These are phyloP conservation scores for Pogostemon cablin DNA, from an alignment of 257 asterid species.

Conservation along the genomic window DNA sequence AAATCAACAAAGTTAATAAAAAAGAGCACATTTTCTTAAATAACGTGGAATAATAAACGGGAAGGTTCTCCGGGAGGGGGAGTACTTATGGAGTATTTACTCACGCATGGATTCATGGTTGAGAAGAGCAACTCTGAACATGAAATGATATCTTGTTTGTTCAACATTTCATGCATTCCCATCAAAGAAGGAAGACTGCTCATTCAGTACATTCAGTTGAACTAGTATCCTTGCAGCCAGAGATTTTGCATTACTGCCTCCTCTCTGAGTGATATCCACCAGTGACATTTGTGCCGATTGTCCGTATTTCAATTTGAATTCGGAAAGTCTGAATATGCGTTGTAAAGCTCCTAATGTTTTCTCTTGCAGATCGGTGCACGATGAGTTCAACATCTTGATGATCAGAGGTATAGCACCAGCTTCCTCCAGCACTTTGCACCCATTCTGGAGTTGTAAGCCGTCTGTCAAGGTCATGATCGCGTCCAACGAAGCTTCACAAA, in stretches of 20 bases:
- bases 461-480: constrained; percentile 46
- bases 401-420: constrained; percentile 41
- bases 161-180: constrained; percentile 30
- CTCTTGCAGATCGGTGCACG: constrained; percentile 39
- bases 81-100: not conserved
- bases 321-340: constrained; percentile 38
- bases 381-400: constrained; percentile 41
- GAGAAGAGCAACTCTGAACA: too few species aligned
- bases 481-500: constrained; percentile 50
- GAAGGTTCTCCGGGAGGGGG: too few species aligned
- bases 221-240: constrained; percentile 50
- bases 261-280: constrained; percentile 53
- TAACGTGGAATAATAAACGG: too few species aligned
- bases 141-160: not conserved
- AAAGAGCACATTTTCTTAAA: too few species aligned
- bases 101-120: not conserved
- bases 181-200: constrained; percentile 51
- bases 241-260: constrained; percentile 45
- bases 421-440: constrained; percentile 46
- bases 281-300: constrained; percentile 45
- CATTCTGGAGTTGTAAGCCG: constrained; percentile 38
- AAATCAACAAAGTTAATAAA: too few species aligned
- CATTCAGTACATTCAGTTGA: constrained; percentile 43
- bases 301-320: constrained; percentile 39
- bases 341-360: constrained; percentile 46